Evolutionary conservation across 2,329 filamentous ascomycete genomes (phyloP), one percentile per base, ranked within the genome.

Genomic region (Aspergillus hiratsukae): DNA sequence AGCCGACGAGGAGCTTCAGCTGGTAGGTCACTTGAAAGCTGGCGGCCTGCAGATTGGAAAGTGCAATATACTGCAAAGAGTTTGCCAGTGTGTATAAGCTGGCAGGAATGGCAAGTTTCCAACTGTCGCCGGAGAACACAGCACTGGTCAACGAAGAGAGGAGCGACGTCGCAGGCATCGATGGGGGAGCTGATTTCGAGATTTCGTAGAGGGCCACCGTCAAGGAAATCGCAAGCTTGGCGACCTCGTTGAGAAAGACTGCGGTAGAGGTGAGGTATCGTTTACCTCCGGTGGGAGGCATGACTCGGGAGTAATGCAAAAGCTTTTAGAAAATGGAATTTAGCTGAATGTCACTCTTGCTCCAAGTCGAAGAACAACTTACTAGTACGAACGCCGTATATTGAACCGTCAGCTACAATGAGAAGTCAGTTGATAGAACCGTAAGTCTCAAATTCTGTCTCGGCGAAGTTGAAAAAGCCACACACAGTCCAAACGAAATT

Each of bases 1-100:
- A 92, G 0, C 91, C 94, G 1, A 90, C 90, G 60, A 97, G 83
- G 61, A 97, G 94, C 83, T 97, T 97, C 56, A 97, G 80, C 75
- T 99, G 93, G 71, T 94, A 96, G 27, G 94, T 85, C 57, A 96
- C 87, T 73, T 97, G 92, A 70, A 97, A 97, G 53, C 93, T 91
- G 4, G 94, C 91, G 0, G 93, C 89, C 67, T 96, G 91, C 65
- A 97, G 75, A 64, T 97, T 97, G 59, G 90, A 91, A 10, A 97
- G 85, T 1, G 91, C 93, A 52, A 95, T 83, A 69, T 97, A 99
- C 72, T 97, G 91, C 53, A 97, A 77, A n/a, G 89, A 89, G 69
- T 97, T 97, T 67, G 97, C 91, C 28, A 97, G 72, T 0, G 93
- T 96, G 71, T 96, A 97, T 1, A 97, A 80, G 4, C 86, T 82